Conservation (phyloP, 129 eudicot genomes). For the Lactuca saligna region DNA sequence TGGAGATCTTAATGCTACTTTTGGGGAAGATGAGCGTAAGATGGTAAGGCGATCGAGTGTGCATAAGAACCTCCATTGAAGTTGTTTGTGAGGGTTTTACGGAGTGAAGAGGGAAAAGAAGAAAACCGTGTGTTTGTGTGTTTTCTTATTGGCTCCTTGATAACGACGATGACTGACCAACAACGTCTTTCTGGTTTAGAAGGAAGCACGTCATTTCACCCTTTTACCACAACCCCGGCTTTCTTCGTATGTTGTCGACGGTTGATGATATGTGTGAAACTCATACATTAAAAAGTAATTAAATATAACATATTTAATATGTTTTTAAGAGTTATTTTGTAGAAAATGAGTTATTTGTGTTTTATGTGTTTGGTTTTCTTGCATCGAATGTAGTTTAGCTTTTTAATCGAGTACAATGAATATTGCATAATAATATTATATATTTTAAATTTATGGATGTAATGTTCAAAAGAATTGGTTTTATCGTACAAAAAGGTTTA, state of each 20-base stretch:
- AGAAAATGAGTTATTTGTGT: too few relatives aligned
- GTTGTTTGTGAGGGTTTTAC: background rate
- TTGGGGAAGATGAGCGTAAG: slow-evolving; percentile 20
- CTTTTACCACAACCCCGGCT: background rate
- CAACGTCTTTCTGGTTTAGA: slow-evolving; percentile 4
- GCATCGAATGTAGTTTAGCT: too few relatives aligned
- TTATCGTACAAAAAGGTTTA: too few relatives aligned
- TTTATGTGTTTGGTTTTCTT: too few relatives aligned
- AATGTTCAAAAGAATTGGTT: too few relatives aligned
- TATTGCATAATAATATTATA: too few relatives aligned
- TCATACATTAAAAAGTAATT: too few relatives aligned
- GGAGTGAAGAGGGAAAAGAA: background rate
- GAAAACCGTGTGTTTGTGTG: background rate
- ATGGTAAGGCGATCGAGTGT: slow-evolving; percentile 7
- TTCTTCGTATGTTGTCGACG: background rate
- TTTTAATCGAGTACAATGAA: too few relatives aligned
- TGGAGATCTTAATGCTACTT: background rate
- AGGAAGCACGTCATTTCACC: background rate
- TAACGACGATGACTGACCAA: background rate
- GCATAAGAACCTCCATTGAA: slow-evolving; percentile 15
- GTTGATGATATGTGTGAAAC: too few relatives aligned
- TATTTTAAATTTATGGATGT: too few relatives aligned
- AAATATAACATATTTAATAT: too few relatives aligned
- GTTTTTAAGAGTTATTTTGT: too few relatives aligned
- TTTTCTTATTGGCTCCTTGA: background rate